phyloP scores from a whole-genome alignment of 2,329 filamentous ascomycete genomes.

The Coniochaeta sp. region DNA sequence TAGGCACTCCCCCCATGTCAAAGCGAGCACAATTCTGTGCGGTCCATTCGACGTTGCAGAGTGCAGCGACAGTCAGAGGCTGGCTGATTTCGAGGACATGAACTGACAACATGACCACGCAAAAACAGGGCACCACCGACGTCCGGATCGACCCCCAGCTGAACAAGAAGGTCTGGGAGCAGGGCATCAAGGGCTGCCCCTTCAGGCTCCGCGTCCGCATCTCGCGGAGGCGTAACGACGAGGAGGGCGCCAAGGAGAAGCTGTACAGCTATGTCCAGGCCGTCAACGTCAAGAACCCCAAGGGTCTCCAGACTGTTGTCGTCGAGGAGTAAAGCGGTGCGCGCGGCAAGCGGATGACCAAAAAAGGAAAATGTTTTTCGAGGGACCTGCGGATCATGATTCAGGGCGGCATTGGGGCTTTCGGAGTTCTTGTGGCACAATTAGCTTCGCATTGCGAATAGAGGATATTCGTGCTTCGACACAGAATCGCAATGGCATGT shows the following conservation, averaged over 20 bases:
- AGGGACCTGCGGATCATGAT: slow-evolving; percentile 18
- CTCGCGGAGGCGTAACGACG: slow-evolving; percentile 99
- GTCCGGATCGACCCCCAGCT: slow-evolving; percentile 97
- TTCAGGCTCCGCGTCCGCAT: slow-evolving; percentile 97
- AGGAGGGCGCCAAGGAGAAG: slow-evolving; percentile 99
- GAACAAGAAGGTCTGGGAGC: slow-evolving; percentile 99
- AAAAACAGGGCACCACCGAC: slow-evolving; percentile 83
- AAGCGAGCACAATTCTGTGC: slow-evolving; percentile 1
- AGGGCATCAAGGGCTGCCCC: slow-evolving; percentile 96
- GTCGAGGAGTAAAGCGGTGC: slow-evolving; percentile 62
- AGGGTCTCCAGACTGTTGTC: slow-evolving; percentile 89
- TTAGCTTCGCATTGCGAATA: slow-evolving; percentile 34
- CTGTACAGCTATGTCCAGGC: slow-evolving; percentile 99
- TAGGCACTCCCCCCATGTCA: slow-evolving; percentile 40
- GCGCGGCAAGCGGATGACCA: slow-evolving; percentile 5
- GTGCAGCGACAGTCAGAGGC: background rate
- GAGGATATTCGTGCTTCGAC: slow-evolving; percentile 20
- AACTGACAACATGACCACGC: slow-evolving; percentile 7
- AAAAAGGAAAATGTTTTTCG: slow-evolving; percentile 17
- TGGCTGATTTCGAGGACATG: slow-evolving; percentile 4
- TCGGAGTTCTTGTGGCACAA: slow-evolving; percentile 35
- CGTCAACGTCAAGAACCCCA: slow-evolving; percentile 98
- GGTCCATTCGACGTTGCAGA: slow-evolving; percentile 1
- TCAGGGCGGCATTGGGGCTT: slow-evolving; percentile 35
- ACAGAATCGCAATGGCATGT: background rate